Percentiles rank a stretch among this genome's conserved stretches.
phyloP scores from a whole-genome alignment of 1,284 basidiomycete species.

The Boletus hoseneyae region DNA sequence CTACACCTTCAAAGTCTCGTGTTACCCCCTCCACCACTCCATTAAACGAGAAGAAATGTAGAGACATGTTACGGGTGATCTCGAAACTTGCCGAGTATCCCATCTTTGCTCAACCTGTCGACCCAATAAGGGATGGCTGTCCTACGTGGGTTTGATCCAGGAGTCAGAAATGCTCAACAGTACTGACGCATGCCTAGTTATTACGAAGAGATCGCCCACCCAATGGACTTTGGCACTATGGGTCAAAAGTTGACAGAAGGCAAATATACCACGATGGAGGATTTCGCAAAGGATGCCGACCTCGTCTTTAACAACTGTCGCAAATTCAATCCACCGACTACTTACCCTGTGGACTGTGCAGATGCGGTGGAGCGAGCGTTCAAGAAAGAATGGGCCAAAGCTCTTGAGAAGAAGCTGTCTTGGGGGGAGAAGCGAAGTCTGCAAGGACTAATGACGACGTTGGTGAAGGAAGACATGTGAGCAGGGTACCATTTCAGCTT shows the following conservation, averaged over 20 bases:
- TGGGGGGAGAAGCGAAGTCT: conserved; percentile 82
- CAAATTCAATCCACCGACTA: conserved; percentile 83
- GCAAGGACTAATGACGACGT: conserved; percentile 65
- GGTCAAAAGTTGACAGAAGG: conserved; percentile 62
- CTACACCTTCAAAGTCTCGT: conserved; percentile 43
- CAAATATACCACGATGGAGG: conserved; percentile 76
- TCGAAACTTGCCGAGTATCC: conserved; percentile 65
- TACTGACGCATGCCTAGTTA: conserved; percentile 53
- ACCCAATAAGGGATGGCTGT: conserved; percentile 79
- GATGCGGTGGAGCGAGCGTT: conserved; percentile 72
- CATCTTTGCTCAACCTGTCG: conserved; percentile 85
- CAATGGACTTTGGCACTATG: conserved; percentile 96
- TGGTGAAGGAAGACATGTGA: conserved; percentile 72
- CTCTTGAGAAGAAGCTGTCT: conserved; percentile 69
- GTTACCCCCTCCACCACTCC: conserved; percentile 45
- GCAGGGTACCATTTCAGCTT: conserved; percentile 34
- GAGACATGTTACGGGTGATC: conserved; percentile 65
- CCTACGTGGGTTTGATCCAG: conserved; percentile 64
- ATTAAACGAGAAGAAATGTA: conserved; percentile 78
- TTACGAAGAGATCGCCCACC: conserved; percentile 87
- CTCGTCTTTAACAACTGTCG: conserved; percentile 89
- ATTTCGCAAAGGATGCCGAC: conserved; percentile 79
- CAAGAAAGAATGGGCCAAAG: conserved; percentile 87
- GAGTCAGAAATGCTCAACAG: not conserved
- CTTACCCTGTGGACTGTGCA: conserved; percentile 72